phyloP scores from a whole-genome alignment of 2,329 filamentous ascomycete species.

The Colletotrichum sp. region DNA sequence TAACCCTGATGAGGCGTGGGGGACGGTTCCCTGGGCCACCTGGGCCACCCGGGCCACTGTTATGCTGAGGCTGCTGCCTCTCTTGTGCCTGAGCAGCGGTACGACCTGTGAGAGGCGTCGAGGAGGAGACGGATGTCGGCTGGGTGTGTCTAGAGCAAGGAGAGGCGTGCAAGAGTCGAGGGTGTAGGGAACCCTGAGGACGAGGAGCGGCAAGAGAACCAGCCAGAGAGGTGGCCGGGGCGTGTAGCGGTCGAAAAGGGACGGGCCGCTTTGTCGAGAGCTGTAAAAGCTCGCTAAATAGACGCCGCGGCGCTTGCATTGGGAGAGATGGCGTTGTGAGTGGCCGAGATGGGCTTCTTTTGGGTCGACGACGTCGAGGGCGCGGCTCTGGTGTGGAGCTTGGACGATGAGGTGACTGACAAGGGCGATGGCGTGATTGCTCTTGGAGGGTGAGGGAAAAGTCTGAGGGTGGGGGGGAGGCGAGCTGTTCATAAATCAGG shows the following conservation, averaged over 20 bases:
- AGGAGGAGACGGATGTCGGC: slow-evolving; percentile 9
- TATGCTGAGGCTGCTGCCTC: neutral
- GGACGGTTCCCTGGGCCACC: neutral
- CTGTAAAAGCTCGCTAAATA: slow-evolving; percentile 17
- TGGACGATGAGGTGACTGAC: slow-evolving; percentile 19
- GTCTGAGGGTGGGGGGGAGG: neutral
- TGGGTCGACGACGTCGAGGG: slow-evolving; percentile 16
- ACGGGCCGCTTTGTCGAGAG: slow-evolving; percentile 16
- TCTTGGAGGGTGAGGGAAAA: slow-evolving; percentile 6
- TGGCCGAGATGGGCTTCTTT: slow-evolving; percentile 17
- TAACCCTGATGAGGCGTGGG: slow-evolving; percentile 2
- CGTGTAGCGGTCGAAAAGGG: neutral
- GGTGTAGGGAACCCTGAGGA: neutral
- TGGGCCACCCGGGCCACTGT: neutral
- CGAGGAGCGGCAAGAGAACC: neutral
- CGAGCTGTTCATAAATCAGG: neutral
- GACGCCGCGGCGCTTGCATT: slow-evolving; percentile 21
- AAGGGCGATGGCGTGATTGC: slow-evolving; percentile 22
- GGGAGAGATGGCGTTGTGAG: neutral
- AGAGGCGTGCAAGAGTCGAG: slow-evolving; percentile 6
- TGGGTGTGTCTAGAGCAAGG: slow-evolving; percentile 1
- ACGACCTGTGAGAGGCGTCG: neutral
- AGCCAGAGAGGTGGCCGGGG: neutral
- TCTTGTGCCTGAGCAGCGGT: neutral
- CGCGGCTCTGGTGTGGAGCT: slow-evolving; percentile 22